phyloP scores from a whole-genome alignment of 2,329 filamentous ascomycete species.

The Alternaria ethzedia region DNA sequence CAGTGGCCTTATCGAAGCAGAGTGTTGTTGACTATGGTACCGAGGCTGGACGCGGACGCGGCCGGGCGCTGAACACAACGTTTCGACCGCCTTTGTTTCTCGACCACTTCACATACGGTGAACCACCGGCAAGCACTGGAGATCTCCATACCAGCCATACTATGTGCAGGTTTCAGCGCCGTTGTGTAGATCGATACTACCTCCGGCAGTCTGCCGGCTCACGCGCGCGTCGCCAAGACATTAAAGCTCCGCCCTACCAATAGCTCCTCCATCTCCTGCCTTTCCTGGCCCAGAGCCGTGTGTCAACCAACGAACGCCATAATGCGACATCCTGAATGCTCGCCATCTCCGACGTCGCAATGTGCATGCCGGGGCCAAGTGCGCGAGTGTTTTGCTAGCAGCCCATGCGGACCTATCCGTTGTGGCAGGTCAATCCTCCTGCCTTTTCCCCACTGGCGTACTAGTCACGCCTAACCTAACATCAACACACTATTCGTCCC shows the following conservation, averaged over 20 bases:
- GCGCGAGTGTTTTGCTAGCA: neutral
- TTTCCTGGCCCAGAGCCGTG: slow-evolving; percentile 10
- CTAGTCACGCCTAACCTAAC: neutral
- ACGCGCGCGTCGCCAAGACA: slow-evolving; percentile 4
- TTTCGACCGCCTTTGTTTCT: neutral
- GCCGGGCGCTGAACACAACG: neutral
- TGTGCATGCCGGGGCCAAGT: slow-evolving; percentile 1
- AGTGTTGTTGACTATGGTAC: neutral
- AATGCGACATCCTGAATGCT: neutral
- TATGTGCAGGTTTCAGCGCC: neutral
- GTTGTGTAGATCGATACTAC: slow-evolving; percentile 4
- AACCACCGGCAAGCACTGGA: neutral
- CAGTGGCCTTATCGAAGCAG: neutral
- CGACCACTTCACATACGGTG: neutral
- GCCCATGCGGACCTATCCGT: slow-evolving; percentile 1
- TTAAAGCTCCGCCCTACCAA: slow-evolving; percentile 5
- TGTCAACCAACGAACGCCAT: neutral
- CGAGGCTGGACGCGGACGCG: neutral
- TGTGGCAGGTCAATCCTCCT: slow-evolving; percentile 11
- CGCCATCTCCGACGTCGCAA: slow-evolving; percentile 2
- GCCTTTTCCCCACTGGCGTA: slow-evolving; percentile 5
- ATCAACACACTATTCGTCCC: slow-evolving; percentile 2
- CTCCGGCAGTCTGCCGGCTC: slow-evolving; percentile 2
- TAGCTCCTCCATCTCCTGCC: slow-evolving; percentile 8
- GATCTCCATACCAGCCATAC: neutral